phyloP scores from a whole-genome alignment of 345 rosid species.

The Alliaria petiolata region DNA sequence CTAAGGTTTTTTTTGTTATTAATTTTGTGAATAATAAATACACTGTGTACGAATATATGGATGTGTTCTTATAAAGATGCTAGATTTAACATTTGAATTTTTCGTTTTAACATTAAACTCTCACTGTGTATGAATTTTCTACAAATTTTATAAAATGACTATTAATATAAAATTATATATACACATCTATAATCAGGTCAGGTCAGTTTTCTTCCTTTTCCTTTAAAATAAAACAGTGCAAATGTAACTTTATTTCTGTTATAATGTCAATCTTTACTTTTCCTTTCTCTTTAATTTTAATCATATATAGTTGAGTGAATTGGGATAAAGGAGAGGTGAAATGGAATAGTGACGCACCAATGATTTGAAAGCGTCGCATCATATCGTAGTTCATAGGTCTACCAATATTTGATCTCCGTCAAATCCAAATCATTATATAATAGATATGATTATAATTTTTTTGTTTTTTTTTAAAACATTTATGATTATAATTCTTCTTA shows the following conservation, averaged over 20 bases:
- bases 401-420: constrained; percentile 18
- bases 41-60: too few relatives aligned
- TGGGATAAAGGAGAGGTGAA: constrained; percentile 19
- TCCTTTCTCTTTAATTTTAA: constrained; percentile 26
- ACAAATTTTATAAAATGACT: too few relatives aligned
- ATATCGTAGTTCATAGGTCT: constrained; percentile 11
- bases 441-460: too few relatives aligned
- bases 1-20: too few relatives aligned
- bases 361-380: constrained; percentile 31
- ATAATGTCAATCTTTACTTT: constrained; percentile 15
- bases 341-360: constrained; percentile 23
- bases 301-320: constrained; percentile 26
- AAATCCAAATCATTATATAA: constrained; percentile 18
- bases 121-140: too few relatives aligned
- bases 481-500: not conserved
- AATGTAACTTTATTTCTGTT: not conserved
- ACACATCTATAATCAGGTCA: not conserved
- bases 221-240: not conserved
- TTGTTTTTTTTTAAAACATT: too few relatives aligned
- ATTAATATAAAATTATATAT: too few relatives aligned
- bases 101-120: too few relatives aligned
- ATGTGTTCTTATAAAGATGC: too few relatives aligned
- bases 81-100: too few relatives aligned
- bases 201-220: not conserved
- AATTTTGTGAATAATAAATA: too few relatives aligned